Evolutionary conservation across 2,329 filamentous ascomycete genomes (phyloP).

Genomic region (Aureobasidium melanogenum): DNA sequence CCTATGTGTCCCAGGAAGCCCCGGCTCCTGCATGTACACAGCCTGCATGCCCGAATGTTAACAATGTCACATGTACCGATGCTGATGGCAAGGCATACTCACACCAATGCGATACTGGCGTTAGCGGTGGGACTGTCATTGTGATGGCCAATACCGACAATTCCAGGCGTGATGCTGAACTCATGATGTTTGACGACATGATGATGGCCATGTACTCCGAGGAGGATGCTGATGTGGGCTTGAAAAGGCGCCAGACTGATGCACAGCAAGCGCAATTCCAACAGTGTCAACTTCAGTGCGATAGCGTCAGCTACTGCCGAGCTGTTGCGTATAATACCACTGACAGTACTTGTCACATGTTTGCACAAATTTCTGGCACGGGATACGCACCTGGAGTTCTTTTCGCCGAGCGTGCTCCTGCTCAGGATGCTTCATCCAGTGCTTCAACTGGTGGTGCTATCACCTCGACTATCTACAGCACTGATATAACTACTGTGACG

Average conservation of each 20-base stretch:
- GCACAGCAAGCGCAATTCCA: conserved; percentile 6
- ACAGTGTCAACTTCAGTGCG: conserved; percentile 4
- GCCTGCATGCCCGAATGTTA: not conserved
- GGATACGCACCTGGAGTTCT: not conserved
- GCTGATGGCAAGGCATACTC: conserved; percentile 11
- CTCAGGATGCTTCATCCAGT: not conserved
- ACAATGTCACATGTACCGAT: conserved; percentile 6
- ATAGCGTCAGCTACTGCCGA: not conserved
- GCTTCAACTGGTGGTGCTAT: too few relatives aligned
- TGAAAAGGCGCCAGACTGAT: not conserved
- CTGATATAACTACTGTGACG: not conserved
- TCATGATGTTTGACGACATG: conserved; percentile 9
- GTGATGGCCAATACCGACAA: not conserved
- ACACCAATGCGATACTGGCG: not conserved
- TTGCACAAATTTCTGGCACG: not conserved
- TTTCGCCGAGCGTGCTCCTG: conserved; percentile 6
- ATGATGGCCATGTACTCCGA: conserved; percentile 1
- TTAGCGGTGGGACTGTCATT: conserved; percentile 7
- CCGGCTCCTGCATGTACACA: conserved; percentile 5
- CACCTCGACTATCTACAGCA: conserved; percentile 10
- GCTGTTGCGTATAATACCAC: conserved; percentile 6
- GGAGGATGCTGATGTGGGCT: not conserved
- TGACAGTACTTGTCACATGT: not conserved
- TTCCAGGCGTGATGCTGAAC: conserved; percentile 1
- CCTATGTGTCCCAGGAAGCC: not conserved